Evolutionary conservation across 116 monocot species (phyloP).

Genomic region (Cymodocea nodosa): DNA sequence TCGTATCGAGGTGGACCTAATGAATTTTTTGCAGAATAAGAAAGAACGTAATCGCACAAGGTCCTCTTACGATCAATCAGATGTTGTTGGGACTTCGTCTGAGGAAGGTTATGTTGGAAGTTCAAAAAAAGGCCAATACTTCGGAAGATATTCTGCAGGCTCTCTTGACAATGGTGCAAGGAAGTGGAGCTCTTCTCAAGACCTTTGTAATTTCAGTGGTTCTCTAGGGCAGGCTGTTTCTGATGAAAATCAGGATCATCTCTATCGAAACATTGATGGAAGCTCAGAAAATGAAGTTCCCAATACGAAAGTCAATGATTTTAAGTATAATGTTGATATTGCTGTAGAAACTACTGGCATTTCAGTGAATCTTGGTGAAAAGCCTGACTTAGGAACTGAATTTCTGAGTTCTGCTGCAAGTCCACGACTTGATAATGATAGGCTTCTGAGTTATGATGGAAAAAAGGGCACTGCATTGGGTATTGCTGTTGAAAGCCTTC

Average conservation of each 20-base stretch:
- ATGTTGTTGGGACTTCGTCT: constrained; percentile 69
- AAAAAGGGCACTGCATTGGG: constrained; percentile 17
- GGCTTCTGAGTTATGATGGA: constrained; percentile 29
- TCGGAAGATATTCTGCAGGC: constrained; percentile 66
- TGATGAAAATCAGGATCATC: constrained; percentile 29
- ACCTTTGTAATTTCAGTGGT: constrained; percentile 28
- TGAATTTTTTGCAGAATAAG: constrained; percentile 89
- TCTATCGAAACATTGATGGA: constrained; percentile 23
- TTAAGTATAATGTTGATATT: constrained; percentile 15
- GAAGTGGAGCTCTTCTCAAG: constrained; percentile 65
- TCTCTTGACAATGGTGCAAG: constrained; percentile 64
- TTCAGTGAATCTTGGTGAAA: constrained; percentile 31
- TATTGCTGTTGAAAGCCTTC: constrained; percentile 23
- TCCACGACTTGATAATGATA: constrained; percentile 41
- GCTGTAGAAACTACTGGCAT: constrained; percentile 18
- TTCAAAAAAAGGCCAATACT: constrained; percentile 55
- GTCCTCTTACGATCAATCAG: constrained; percentile 71
- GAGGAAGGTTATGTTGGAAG: constrained; percentile 63
- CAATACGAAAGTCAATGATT: constrained; percentile 23
- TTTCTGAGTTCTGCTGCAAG: constrained; percentile 30
- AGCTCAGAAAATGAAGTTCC: constrained; percentile 25
- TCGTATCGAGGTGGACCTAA: constrained; percentile 91
- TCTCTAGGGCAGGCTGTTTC: constrained; percentile 25
- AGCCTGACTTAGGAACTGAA: constrained; percentile 26
- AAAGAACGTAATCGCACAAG: constrained; percentile 81